Evolutionary conservation across 371 early-diverging fungal genomes (phyloP), one percentile per base, ranked within the genome.

Genomic region (Sporodiniella umbellata): DNA sequence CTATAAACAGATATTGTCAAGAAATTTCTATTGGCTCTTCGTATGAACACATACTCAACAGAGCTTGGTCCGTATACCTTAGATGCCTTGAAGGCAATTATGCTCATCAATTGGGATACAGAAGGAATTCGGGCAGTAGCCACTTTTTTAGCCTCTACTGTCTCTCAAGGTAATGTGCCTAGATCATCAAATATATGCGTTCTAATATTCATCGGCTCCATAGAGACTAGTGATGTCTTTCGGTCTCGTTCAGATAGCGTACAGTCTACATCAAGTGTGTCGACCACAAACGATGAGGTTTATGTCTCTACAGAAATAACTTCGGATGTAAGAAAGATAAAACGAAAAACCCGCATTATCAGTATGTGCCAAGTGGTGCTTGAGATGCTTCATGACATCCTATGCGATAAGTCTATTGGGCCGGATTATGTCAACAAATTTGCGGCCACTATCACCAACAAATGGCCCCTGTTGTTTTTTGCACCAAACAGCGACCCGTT

Each of bases 381-480:
- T 58, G 87, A 86, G 54, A 86, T 86, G 84, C 61, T 90, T 6
- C 77, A 84, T 30, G 82, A 88, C 26, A 80, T 88, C 12, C 44
- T 88, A 4, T 77, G 80, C 37, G 82, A 83, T 24, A 56, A 69
- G 18, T 58, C 66, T 8, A 53, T 38, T 5, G 59, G 51, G 0
- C 39, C 33, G 7, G 54, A 59, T 1, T 59, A 54, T 19, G 49
- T 59, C 22, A 59, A 64, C 54, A 79, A 80, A 45, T 84, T 88
- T 58, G 60, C 83, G 4, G 51, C 61, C 0, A 81, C 80, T 0
- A 80, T 88, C 24, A 85, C 88, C 22, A 84, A 79, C 63, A 78
- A 83, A 52, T 90, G 90, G 90, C 70, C 87, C 0, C 53, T 87
- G 19, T 68, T 87, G 2, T 86, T 87, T 42, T 75, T 86, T 64